Base-by-base conservation (phyloP, 2,329 filamentous ascomycete genomes). In the Cucurbitaria berberidis region DNA sequence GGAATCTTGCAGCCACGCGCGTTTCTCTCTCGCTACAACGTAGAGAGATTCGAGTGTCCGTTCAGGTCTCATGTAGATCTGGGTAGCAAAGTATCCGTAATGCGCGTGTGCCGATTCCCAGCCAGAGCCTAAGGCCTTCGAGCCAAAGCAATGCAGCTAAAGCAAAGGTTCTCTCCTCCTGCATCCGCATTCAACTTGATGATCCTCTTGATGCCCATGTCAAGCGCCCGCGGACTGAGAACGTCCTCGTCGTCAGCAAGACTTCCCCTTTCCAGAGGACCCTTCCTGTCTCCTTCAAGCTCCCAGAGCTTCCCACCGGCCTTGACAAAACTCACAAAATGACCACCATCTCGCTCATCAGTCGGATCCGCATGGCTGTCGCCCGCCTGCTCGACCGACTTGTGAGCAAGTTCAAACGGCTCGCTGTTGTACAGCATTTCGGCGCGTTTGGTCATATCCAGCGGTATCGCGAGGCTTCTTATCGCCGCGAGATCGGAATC, bases 261-360 rank as follows among this genome's bases (percentile, higher is more conserved):
- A 44, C 27, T 41, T 8, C 78, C 78, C n/a, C 89, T 78, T 59
- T 89, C 84, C 43, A 93, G 74, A 1, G 89, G 89, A 0, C 89
- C 89, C 62, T 86, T 88, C 49, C 88, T 79, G 22, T 80, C 73
- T 0, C 90, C 90, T 76, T 93, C 90, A 64, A 93, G 73, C 78
- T 93, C 90, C 85, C 89, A 93, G 42, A 93, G 79, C 43, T 86
- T 87, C 72, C 89, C 85, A 47, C 75, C 77, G 3, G 80, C 81
- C 79, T 91, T 93, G 45, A 93, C 89, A 76, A 97, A 97, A 68
- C 89, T 92, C 45, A 97, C 92, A 74, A 95, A 97, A 79, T 98
- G 93, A 66, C 96, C 80, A 71, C 96, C 92, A 16, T 96, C 81
- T 51, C 50, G 53, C 66, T 89, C 89, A 24, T 84, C 82, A 5